Base-by-base conservation (phyloP, 129 eudicot species). In the Lactuca sativa region DNA sequence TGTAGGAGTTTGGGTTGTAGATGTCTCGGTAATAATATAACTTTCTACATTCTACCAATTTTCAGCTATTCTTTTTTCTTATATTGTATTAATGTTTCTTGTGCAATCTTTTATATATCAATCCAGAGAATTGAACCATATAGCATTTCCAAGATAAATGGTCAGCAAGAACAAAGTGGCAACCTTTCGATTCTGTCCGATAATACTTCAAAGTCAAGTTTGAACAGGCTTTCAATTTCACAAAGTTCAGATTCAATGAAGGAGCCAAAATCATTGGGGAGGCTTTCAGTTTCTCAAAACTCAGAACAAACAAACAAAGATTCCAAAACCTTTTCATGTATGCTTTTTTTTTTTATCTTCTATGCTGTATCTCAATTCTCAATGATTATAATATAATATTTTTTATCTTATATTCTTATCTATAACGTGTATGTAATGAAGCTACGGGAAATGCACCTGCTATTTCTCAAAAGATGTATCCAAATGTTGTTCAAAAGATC, bases 1-100 rank as follows among this genome's bases (percentile, higher is more conserved):
- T 80, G 98, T 93, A 57, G 98, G 98, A 76, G 96, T 93, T 38
- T 93, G 98, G 98, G 98, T 93, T 68, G 97, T 93, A 18, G 98
- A 93, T 77, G 81, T 93, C 41, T 89, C 96, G 88, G 98, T 93
- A 90, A 71, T 93, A 90, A 71, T 61, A 52, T 14, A 17, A 31
- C 30, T 5, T 64, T 62, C 73, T 36, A 18, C 25, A 7, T 64
- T 62, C 72, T 33, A 9, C 63, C 30, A 51, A 13, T 33, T 71
- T 54, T 63, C 43, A 52, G 25, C 55, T 58, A 30, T 66, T 32
- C 52, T 30, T 64, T 64, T 74, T 66, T 32, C 69, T 71, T 41
- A 56, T 13, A 33, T 77, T 58, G 14, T 2, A 71, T 67, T 67
- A 69, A 59, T 80, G 68, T 66, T 7, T 56, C 13, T 71, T 61